Percentiles rank a stretch among this genome's conserved stretches.
Conservation (phyloP, 2,329 filamentous ascomycete genomes). For the Talaromyces funiculosus region DNA sequence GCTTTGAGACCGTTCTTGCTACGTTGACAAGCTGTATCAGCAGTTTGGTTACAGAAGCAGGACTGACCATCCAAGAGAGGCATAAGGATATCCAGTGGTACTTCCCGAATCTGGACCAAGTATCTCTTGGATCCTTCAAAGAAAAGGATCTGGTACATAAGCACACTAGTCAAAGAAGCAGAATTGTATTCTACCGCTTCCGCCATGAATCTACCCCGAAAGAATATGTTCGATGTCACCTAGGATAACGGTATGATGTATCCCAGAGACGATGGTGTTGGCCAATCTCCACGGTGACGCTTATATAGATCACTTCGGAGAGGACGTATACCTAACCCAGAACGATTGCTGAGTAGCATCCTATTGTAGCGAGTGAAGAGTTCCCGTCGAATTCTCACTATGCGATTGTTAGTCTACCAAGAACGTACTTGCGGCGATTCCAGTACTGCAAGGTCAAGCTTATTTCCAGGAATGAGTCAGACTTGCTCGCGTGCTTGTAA, state of each 20-base stretch:
- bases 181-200: constrained; percentile 69
- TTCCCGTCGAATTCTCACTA: constrained; percentile 57
- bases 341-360: constrained; percentile 53
- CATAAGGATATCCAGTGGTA: constrained; percentile 61
- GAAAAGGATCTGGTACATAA: constrained; percentile 66
- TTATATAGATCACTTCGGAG: constrained; percentile 54
- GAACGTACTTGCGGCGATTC: constrained; percentile 55
- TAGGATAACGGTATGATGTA: constrained; percentile 58
- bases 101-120: constrained; percentile 45
- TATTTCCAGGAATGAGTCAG: constrained; percentile 44
- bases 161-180: constrained; percentile 68
- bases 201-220: constrained; percentile 64
- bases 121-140: constrained; percentile 59
- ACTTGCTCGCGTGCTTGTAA: constrained; percentile 43
- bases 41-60: neutral
- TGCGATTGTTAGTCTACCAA: constrained; percentile 57
- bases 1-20: constrained; percentile 69
- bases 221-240: constrained; percentile 60
- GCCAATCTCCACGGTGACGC: constrained; percentile 66
- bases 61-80: constrained; percentile 47
- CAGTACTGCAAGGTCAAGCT: constrained; percentile 55
- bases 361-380: constrained; percentile 45
- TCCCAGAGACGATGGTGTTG: constrained; percentile 67
- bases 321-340: constrained; percentile 52
- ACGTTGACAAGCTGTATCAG: constrained; percentile 50